A percentile compares a stretch with the other conserved stretches of the same genome.
phyloP scores from a whole-genome alignment of 2,329 filamentous ascomycete genomes.

The Fusarium bulbicola region DNA sequence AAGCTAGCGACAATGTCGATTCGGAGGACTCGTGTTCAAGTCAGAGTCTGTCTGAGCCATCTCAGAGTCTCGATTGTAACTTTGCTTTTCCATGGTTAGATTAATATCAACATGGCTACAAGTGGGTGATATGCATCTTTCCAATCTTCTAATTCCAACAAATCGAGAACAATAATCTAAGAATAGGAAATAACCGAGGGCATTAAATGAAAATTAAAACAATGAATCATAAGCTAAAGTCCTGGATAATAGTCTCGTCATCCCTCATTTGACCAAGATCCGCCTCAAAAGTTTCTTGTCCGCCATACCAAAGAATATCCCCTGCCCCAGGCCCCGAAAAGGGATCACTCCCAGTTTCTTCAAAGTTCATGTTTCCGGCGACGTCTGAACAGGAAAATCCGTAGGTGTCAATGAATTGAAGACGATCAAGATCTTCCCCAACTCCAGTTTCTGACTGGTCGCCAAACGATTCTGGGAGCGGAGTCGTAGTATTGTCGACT shows the following conservation, averaged over 20 bases:
- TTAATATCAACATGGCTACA: not conserved
- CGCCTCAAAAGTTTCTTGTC: not conserved
- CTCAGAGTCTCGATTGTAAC: not conserved
- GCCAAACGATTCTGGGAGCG: too few relatives aligned
- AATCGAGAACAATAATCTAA: not conserved
- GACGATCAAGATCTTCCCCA: not conserved
- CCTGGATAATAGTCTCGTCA: rapidly evolving
- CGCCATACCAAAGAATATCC: not conserved
- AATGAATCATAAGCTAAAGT: rapidly evolving
- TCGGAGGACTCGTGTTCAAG: not conserved
- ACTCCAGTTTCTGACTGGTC: not conserved
- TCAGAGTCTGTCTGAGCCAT: not conserved
- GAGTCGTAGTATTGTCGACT: not conserved
- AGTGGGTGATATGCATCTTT: too few relatives aligned
- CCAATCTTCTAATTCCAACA: too few relatives aligned
- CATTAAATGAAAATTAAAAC: not conserved
- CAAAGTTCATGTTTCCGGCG: rapidly evolving
- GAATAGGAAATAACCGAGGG: too few relatives aligned
- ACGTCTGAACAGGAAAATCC: rapidly evolving
- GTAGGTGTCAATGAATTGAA: not conserved
- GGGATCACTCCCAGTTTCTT: not conserved
- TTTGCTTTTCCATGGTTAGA: not conserved
- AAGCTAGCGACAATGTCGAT: not conserved
- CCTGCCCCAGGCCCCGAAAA: not conserved
- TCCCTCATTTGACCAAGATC: not conserved